Percentiles rank a stretch among this genome's conserved stretches.
Conservation (phyloP, 257 asterid genomes). For the Nicotiana undulata region DNA sequence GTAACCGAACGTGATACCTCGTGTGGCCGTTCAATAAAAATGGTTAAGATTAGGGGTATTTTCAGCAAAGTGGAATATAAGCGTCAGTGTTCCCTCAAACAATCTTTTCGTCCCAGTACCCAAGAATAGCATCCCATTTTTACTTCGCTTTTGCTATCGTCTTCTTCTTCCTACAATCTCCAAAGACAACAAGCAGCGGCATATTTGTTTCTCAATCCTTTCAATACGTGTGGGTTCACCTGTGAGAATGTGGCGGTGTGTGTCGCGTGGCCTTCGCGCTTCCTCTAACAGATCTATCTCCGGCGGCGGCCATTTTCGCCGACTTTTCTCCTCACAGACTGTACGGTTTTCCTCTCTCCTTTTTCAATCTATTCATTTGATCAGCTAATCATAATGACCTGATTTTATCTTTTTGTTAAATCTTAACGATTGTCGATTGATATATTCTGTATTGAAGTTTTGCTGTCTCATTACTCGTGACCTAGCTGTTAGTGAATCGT, state of each 20-base stretch:
- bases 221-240: not conserved
- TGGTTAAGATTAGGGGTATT: not conserved
- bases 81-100: not conserved
- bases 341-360: conserved; percentile 22
- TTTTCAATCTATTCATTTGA: not conserved
- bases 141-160: not conserved
- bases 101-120: not conserved
- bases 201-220: not conserved
- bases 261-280: conserved; percentile 70
- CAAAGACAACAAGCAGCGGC: not conserved
- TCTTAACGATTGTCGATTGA: not conserved
- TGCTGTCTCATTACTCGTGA: not conserved
- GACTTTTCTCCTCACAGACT: conserved; percentile 56
- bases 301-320: conserved; percentile 42
- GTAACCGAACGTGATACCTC: not conserved
- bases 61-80: not conserved
- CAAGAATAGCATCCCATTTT: not conserved
- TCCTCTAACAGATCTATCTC: conserved; percentile 43
- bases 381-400: not conserved
- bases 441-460: not conserved
- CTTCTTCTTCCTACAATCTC: not conserved
- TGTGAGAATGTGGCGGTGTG: conserved; percentile 86
- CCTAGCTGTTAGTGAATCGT: not conserved
- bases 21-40: not conserved
- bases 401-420: not conserved